A percentile compares a stretch with the other conserved stretches of the same genome.
Conservation (phyloP, 805 yeast genomes). For the Hemisphaericaspora nanyangensis region DNA sequence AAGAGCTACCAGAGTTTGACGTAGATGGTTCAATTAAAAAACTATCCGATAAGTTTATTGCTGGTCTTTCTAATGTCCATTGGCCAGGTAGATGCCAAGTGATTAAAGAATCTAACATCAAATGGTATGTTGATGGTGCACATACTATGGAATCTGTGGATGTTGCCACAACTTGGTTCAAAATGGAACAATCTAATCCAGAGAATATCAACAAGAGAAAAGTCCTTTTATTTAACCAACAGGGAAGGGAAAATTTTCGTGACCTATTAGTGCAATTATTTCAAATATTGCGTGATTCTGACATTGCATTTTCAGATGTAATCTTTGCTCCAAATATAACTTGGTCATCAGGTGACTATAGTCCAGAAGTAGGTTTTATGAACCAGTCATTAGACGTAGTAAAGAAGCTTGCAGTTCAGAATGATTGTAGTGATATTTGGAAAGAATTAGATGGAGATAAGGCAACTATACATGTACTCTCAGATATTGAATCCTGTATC, state of each 20-base stretch:
- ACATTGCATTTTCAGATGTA: slow-evolving; percentile 63
- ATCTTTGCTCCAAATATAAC: slow-evolving; percentile 90
- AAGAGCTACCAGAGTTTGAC: slow-evolving; percentile 20
- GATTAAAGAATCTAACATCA: slow-evolving; percentile 44
- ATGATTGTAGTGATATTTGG: slow-evolving; percentile 71
- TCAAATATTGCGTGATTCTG: slow-evolving; percentile 32
- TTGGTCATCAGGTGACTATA: slow-evolving; percentile 78
- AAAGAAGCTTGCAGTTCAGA: slow-evolving; percentile 81
- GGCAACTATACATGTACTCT: slow-evolving; percentile 45
- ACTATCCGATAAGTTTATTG: slow-evolving; percentile 49
- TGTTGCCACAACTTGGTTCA: slow-evolving; percentile 83
- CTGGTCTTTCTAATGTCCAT: slow-evolving; percentile 61
- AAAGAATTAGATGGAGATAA: slow-evolving; percentile 39
- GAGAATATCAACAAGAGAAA: slow-evolving; percentile 25
- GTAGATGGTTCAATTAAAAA: slow-evolving; percentile 7
- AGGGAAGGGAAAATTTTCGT: slow-evolving; percentile 75
- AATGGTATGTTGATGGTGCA: slow-evolving; percentile 95
- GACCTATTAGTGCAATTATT: slow-evolving; percentile 56
- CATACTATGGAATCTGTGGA: slow-evolving; percentile 86
- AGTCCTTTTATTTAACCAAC: slow-evolving; percentile 86
- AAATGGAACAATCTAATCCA: slow-evolving; percentile 12
- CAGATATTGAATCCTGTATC: slow-evolving; percentile 73
- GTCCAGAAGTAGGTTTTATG: slow-evolving; percentile 78
- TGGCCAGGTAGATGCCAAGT: slow-evolving; percentile 99
- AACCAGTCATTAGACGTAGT: slow-evolving; percentile 78